Conservation (phyloP, 2,329 filamentous ascomycete species). For the Erysiphe pulchra region DNA sequence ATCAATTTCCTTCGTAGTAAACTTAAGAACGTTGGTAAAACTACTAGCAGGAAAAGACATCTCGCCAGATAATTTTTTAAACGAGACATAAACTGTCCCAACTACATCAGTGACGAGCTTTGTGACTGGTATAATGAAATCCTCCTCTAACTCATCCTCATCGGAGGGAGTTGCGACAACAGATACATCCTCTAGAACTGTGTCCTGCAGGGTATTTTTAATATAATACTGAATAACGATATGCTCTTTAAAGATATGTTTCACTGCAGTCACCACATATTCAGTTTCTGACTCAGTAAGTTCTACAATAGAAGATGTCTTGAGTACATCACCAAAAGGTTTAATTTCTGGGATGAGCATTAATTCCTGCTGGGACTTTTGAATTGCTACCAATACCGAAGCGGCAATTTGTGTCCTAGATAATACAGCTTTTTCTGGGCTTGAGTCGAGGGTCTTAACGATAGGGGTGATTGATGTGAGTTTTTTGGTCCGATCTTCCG, state of each 20-base stretch:
- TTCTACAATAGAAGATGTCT: constrained; percentile 65
- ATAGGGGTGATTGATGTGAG: constrained; percentile 78
- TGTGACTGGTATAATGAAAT: constrained; percentile 78
- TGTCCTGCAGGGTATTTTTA: constrained; percentile 87
- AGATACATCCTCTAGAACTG: constrained; percentile 71
- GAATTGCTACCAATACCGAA: constrained; percentile 52
- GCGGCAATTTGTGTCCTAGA: constrained; percentile 49
- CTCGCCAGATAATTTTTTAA: constrained; percentile 60
- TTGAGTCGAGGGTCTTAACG: constrained; percentile 72
- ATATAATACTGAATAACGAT: constrained; percentile 90
- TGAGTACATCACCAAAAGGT: constrained; percentile 71
- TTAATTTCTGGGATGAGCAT: constrained; percentile 76
- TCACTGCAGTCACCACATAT: constrained; percentile 80
- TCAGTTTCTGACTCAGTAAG: constrained; percentile 94
- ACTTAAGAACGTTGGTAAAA: constrained; percentile 85
- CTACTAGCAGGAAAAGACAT: constrained; percentile 50
- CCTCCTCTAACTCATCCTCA: constrained; percentile 64
- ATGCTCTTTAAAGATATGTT: constrained; percentile 96
- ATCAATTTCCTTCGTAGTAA: constrained; percentile 95
- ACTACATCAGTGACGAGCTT: constrained; percentile 65
- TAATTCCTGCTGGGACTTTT: constrained; percentile 74
- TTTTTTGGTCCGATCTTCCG: constrained; percentile 92
- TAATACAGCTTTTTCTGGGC: constrained; percentile 44
- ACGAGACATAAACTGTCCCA: constrained; percentile 84
- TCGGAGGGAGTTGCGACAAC: constrained; percentile 57